Evolutionary conservation across 2,329 filamentous ascomycete species (phyloP).

Genomic region (Monosporascus sp.): DNA sequence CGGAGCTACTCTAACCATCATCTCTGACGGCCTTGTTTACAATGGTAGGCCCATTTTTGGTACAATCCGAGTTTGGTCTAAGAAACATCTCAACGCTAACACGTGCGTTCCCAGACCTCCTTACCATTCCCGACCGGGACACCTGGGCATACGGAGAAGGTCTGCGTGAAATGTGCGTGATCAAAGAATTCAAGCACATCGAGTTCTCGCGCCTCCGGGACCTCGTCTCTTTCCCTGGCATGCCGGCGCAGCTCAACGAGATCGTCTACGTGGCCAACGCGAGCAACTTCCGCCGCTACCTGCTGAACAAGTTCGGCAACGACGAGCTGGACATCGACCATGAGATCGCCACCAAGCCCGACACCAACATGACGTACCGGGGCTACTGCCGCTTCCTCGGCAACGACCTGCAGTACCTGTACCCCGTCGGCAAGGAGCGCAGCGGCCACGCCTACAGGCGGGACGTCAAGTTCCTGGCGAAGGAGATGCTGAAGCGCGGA

Average conservation of each 20-base stretch:
- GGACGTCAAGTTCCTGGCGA: slow-evolving; percentile 41
- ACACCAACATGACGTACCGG: slow-evolving; percentile 43
- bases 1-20: slow-evolving; percentile 42
- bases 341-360: slow-evolving; percentile 35
- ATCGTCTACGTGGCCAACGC: slow-evolving; percentile 43
- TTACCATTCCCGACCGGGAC: slow-evolving; percentile 41
- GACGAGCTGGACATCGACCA: slow-evolving; percentile 36
- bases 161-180: slow-evolving; percentile 32
- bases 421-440: slow-evolving; percentile 28
- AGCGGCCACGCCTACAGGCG: slow-evolving; percentile 39
- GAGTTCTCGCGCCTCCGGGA: slow-evolving; percentile 41
- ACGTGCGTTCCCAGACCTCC: slow-evolving; percentile 31
- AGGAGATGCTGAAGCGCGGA: slow-evolving; percentile 46
- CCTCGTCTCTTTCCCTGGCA: slow-evolving; percentile 31
- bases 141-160: slow-evolving; percentile 45
- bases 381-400: slow-evolving; percentile 48
- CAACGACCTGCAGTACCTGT: slow-evolving; percentile 39
- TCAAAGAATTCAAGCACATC: slow-evolving; percentile 36
- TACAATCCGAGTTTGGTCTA: neutral
- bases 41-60: slow-evolving; percentile 33
- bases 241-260: slow-evolving; percentile 35
- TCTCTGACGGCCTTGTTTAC: slow-evolving; percentile 49
- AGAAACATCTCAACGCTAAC: neutral
- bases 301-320: slow-evolving; percentile 39
- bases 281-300: slow-evolving; percentile 38